These are phyloP conservation scores for Hanseniaspora lachancei DNA, from an alignment of 805 yeast species.

Conservation along the genomic window DNA sequence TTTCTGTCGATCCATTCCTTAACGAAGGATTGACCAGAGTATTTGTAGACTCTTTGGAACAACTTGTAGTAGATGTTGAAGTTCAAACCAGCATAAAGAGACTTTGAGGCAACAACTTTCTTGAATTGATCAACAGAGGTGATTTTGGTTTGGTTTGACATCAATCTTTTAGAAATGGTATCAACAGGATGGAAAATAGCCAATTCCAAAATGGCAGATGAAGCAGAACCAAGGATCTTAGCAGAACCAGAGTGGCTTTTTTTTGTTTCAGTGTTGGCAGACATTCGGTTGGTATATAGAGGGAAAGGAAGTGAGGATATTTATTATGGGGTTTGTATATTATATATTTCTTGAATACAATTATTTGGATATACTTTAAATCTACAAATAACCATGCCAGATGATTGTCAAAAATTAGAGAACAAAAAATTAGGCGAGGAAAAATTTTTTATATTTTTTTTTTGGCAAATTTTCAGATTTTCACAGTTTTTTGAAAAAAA, in stretches of 20 bases:
- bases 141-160: conserved; percentile 67
- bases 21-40: conserved; percentile 98
- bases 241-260: conserved; percentile 73
- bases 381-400: too few relatives aligned
- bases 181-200: conserved; percentile 98
- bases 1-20: conserved; percentile 77
- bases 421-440: background rate
- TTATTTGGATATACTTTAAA: too few relatives aligned
- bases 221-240: conserved; percentile 87
- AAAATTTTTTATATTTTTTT: background rate
- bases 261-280: conserved; percentile 40
- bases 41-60: conserved; percentile 92
- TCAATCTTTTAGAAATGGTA: conserved; percentile 89
- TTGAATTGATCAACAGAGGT: conserved; percentile 56
- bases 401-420: too few relatives aligned
- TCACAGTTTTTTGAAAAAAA: background rate
- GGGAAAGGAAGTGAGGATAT: background rate
- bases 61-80: conserved; percentile 96
- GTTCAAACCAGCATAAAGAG: conserved; percentile 94
- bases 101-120: conserved; percentile 72
- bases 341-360: too few relatives aligned
- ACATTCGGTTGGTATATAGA: background rate
- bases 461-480: too few relatives aligned
- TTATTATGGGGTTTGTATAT: background rate
- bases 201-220: conserved; percentile 94